These are phyloP conservation scores for Ormosia semicastrata DNA, from an alignment of 306 rosid species.

Conservation along the genomic window DNA sequence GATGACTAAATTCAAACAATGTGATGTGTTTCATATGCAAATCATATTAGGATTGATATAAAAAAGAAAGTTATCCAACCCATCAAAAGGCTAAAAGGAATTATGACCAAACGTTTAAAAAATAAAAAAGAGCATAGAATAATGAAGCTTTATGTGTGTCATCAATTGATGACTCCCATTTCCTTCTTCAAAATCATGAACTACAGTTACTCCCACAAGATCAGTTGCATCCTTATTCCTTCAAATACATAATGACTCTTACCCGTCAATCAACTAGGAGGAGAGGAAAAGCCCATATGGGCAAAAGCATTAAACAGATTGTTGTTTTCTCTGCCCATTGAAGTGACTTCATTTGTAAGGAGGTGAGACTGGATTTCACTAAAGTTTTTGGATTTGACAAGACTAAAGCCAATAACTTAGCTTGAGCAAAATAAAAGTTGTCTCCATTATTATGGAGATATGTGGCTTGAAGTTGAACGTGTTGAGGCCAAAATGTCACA, in stretches of 20 bases:
- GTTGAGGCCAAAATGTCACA: slow-evolving; percentile 18
- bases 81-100: slow-evolving; percentile 26
- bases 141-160: slow-evolving; percentile 34
- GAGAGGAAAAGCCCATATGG: slow-evolving; percentile 23
- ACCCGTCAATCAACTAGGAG: slow-evolving; percentile 52
- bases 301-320: slow-evolving; percentile 37
- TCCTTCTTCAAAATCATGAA: slow-evolving; percentile 64
- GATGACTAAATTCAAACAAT: slow-evolving; percentile 18
- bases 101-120: slow-evolving; percentile 23
- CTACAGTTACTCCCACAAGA: slow-evolving; percentile 80
- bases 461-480: slow-evolving; percentile 24
- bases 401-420: slow-evolving; percentile 57
- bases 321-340: slow-evolving; percentile 40
- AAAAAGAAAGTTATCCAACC: neutral
- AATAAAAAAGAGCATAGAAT: slow-evolving; percentile 8
- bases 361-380: slow-evolving; percentile 34
- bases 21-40: slow-evolving; percentile 16
- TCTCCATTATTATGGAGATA: slow-evolving; percentile 40
- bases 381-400: slow-evolving; percentile 85
- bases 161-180: slow-evolving; percentile 42
- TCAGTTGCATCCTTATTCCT: slow-evolving; percentile 45
- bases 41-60: slow-evolving; percentile 10
- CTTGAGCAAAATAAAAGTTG: slow-evolving; percentile 36
- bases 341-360: slow-evolving; percentile 65
- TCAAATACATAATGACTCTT: slow-evolving; percentile 46